phyloP scores from a whole-genome alignment of 83 land plant genomes.

The Picea mariana region DNA sequence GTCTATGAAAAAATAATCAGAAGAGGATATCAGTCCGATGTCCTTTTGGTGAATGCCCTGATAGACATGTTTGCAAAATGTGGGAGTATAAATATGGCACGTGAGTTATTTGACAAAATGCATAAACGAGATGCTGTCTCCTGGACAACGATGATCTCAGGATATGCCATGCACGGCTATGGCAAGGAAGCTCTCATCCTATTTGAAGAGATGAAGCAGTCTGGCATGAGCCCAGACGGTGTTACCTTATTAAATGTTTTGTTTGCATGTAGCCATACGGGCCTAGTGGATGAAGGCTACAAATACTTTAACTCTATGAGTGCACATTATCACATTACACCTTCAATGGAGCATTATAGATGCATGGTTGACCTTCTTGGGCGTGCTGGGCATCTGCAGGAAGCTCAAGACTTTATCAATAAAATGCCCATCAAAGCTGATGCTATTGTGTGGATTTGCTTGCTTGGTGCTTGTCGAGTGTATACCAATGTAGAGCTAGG shows the following conservation, averaged over 20 bases:
- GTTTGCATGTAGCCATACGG: background rate
- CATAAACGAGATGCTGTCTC: background rate
- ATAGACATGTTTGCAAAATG: constrained; percentile 66
- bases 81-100: constrained; percentile 21
- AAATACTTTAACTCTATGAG: background rate
- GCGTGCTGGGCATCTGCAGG: constrained; percentile 9
- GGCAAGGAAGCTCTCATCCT: background rate
- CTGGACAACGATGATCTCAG: background rate
- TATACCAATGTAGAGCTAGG: background rate
- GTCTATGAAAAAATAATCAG: constrained; percentile 60
- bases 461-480: constrained; percentile 4
- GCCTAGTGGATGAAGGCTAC: constrained; percentile 1
- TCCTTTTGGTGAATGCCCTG: constrained; percentile 46
- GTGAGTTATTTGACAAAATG: background rate
- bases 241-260: constrained; percentile 1
- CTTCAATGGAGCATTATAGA: constrained; percentile 4
- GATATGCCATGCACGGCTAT: constrained; percentile 3
- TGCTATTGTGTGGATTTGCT: background rate
- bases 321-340: background rate
- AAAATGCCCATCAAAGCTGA: background rate
- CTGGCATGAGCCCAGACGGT: background rate
- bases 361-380: constrained; percentile 11
- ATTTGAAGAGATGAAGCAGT: constrained; percentile 1
- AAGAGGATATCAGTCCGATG: constrained; percentile 48
- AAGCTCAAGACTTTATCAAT: constrained; percentile 5